A percentile compares a stretch with the other conserved stretches of the same genome.
phyloP scores from a whole-genome alignment of 768 basidiomycete genomes.

The Trametes sanguinea region DNA sequence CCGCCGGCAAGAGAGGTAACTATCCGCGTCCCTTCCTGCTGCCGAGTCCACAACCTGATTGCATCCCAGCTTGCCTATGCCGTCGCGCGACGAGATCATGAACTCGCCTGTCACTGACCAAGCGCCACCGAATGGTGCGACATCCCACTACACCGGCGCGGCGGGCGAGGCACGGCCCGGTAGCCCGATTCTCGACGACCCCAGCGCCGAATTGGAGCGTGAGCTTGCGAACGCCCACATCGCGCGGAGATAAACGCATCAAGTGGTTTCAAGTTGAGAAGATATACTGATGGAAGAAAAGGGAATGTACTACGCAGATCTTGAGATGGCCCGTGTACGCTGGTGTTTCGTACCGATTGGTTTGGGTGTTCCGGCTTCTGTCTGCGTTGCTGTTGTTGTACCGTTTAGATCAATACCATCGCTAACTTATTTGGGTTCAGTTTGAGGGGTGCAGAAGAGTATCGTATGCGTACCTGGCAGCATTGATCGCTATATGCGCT shows the following conservation, averaged over 20 bases:
- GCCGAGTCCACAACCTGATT: background rate
- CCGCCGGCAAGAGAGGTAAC: constrained; percentile 75
- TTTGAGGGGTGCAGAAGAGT: no score
- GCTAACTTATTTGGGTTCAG: background rate
- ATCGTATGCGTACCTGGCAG: no score
- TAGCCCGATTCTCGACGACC: constrained; percentile 83
- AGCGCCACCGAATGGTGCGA: constrained; percentile 61
- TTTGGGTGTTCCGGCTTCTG: background rate
- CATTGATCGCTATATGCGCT: no score
- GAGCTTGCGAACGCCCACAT: constrained; percentile 79
- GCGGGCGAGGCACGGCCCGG: constrained; percentile 45
- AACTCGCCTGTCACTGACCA: constrained; percentile 72
- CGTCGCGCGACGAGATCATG: constrained; percentile 78
- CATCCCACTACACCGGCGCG: constrained; percentile 63
- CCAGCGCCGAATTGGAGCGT: constrained; percentile 81
- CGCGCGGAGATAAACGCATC: constrained; percentile 24
- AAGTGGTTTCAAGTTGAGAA: background rate
- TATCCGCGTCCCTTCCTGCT: background rate
- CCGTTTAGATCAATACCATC: constrained; percentile 1
- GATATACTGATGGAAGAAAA: background rate
- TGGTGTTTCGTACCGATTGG: background rate
- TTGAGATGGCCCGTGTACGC: background rate
- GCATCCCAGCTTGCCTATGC: constrained; percentile 67
- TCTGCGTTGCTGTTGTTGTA: background rate
- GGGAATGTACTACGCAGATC: background rate